Conservation (phyloP, 169 alveolate genomes). For the Cytauxzoon felis region DNA sequence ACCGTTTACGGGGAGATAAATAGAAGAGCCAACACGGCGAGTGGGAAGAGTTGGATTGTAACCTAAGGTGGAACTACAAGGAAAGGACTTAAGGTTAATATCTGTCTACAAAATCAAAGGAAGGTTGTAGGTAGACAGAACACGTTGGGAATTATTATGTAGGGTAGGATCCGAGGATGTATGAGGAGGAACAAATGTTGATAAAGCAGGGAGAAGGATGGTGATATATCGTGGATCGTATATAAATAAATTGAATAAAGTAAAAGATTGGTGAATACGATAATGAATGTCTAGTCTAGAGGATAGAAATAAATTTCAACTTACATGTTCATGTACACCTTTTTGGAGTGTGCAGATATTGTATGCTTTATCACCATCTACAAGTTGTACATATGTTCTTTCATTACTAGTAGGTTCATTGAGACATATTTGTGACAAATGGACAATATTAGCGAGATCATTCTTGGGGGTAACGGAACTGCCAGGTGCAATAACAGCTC, state of each 20-base stretch:
- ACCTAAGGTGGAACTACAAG: no score
- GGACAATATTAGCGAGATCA: slow-evolving; percentile 70
- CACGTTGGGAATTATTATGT: no score
- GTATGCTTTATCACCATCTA: slow-evolving; percentile 76
- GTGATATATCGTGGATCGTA: neutral
- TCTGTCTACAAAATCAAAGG: neutral
- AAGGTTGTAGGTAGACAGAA: neutral
- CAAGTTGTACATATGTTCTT: slow-evolving; percentile 80
- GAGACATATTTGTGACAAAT: slow-evolving; percentile 82
- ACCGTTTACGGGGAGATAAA: no score
- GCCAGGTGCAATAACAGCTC: slow-evolving; percentile 67
- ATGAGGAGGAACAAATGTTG: neutral
- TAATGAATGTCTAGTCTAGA: no score
- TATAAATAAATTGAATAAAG: no score
- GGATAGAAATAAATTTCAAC: no score
- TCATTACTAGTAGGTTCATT: slow-evolving; percentile 81
- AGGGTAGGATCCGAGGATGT: neutral
- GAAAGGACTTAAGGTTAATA: no score
- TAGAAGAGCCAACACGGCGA: neutral
- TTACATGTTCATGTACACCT: slow-evolving; percentile 77
- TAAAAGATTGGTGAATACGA: no score
- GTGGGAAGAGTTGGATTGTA: neutral
- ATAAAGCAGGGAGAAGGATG: neutral
- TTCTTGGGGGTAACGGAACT: slow-evolving; percentile 56
- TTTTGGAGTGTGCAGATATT: slow-evolving; percentile 82